Conservation (phyloP, 2,329 filamentous ascomycete species). For the Emergomyces orientalis region DNA sequence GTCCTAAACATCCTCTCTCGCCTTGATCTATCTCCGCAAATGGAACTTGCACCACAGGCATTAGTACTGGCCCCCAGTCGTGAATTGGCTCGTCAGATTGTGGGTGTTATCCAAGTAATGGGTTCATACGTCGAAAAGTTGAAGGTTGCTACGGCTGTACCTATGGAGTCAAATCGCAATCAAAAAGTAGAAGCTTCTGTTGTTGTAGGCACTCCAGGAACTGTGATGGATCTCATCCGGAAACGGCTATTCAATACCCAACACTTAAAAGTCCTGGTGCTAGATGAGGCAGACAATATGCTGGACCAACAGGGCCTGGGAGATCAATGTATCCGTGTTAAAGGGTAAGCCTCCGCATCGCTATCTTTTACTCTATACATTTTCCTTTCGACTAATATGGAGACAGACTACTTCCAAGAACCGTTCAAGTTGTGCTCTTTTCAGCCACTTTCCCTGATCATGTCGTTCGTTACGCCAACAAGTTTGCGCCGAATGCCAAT, state of each 20-base stretch:
- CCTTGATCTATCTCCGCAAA: conserved; percentile 59
- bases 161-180: conserved; percentile 59
- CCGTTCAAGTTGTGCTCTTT: conserved; percentile 84
- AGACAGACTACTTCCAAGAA: conserved; percentile 58
- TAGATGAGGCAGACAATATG: conserved; percentile 99
- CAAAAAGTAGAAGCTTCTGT: conserved; percentile 64
- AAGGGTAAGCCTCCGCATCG: conserved; percentile 50
- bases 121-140: conserved; percentile 73
- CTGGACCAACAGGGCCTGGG: conserved; percentile 89
- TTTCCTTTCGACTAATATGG: conserved; percentile 25
- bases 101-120: conserved; percentile 73
- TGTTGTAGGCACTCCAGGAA: conserved; percentile 88
- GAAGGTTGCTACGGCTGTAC: conserved; percentile 71
- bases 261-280: conserved; percentile 69
- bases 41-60: conserved; percentile 59
- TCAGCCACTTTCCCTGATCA: conserved; percentile 87
- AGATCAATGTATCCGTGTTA: conserved; percentile 88
- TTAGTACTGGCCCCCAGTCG: conserved; percentile 84
- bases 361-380: not conserved
- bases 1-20: conserved; percentile 84
- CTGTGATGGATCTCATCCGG: conserved; percentile 77
- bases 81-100: conserved; percentile 89
- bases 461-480: conserved; percentile 72
- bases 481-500: conserved; percentile 79
- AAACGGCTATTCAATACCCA: conserved; percentile 63